A percentile compares a stretch with the other conserved stretches of the same genome.
Conservation (phyloP, 306 rosid genomes). For the Pterocarpus santalinus region DNA sequence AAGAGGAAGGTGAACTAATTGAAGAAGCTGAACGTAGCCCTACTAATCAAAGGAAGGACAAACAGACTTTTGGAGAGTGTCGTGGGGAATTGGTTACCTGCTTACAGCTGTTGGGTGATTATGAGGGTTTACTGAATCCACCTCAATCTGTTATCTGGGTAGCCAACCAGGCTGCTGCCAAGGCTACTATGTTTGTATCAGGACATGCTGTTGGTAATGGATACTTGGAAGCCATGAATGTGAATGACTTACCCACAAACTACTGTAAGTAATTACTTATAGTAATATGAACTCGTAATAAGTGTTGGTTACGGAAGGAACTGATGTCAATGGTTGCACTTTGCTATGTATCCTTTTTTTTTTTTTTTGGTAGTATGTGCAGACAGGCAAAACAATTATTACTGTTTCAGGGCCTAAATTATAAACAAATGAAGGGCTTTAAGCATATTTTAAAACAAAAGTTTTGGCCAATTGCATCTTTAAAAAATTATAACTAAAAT, state of each 20-base stretch:
- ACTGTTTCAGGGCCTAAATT: constrained; percentile 15
- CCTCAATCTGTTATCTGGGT: constrained; percentile 74
- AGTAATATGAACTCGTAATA: constrained; percentile 24
- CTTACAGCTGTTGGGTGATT: constrained; percentile 88
- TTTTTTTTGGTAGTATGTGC: constrained; percentile 6
- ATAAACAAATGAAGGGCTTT: constrained; percentile 27
- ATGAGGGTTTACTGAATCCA: constrained; percentile 70
- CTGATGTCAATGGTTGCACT: not conserved
- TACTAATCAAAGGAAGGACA: constrained; percentile 71
- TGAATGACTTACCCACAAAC: constrained; percentile 77
- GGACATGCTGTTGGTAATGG: constrained; percentile 73
- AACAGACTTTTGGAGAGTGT: constrained; percentile 65
- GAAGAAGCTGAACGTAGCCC: constrained; percentile 73
- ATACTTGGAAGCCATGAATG: constrained; percentile 67
- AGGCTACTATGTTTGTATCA: constrained; percentile 77
- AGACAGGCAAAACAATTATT: constrained; percentile 20
- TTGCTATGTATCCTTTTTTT: constrained; percentile 26
- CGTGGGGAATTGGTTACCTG: constrained; percentile 79
- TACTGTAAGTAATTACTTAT: constrained; percentile 74
- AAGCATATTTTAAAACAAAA: not conserved
- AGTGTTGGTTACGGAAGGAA: constrained; percentile 39
- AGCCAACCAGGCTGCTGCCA: constrained; percentile 95
- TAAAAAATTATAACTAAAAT: constrained; percentile 11
- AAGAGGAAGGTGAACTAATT: constrained; percentile 87
- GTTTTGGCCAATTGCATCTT: constrained; percentile 5